A percentile compares a stretch with the other conserved stretches of the same genome.
These are phyloP conservation scores for Cutaneotrichosporon mucoides DNA, from an alignment of 1,284 basidiomycete genomes.

Conservation along the genomic window DNA sequence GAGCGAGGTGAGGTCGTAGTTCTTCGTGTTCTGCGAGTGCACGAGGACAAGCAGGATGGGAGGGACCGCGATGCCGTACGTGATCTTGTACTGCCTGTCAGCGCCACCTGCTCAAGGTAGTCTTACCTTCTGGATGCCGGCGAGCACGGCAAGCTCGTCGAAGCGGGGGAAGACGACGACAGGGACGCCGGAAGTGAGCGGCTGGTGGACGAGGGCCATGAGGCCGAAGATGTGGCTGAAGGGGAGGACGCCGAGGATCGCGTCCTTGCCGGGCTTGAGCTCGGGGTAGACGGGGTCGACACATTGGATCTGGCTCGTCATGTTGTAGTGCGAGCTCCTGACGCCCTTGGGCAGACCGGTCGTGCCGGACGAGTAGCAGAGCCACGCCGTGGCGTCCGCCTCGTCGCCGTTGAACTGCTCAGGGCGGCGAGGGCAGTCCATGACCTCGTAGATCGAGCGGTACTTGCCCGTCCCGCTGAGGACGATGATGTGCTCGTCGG, in stretches of 20 bases:
- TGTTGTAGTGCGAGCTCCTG: slow-evolving; percentile 62
- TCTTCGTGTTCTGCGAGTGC: slow-evolving; percentile 57
- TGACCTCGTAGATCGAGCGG: slow-evolving; percentile 19
- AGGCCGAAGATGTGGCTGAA: slow-evolving; percentile 21
- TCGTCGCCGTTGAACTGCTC: slow-evolving; percentile 11
- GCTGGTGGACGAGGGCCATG: slow-evolving; percentile 56
- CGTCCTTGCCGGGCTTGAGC: slow-evolving; percentile 9
- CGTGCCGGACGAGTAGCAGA: slow-evolving; percentile 67
- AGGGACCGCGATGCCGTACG: slow-evolving; percentile 67
- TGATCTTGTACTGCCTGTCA: slow-evolving; percentile 57
- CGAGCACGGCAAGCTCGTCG: slow-evolving; percentile 56
- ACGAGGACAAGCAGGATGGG: slow-evolving; percentile 64
- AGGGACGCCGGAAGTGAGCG: slow-evolving; percentile 58
- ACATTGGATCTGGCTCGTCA: slow-evolving; percentile 47
- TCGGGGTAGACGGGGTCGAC: slow-evolving; percentile 7
- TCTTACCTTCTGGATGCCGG: slow-evolving; percentile 58
- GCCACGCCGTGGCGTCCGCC: slow-evolving; percentile 18
- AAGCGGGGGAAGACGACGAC: slow-evolving; percentile 68
- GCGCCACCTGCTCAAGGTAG: slow-evolving; percentile 51
- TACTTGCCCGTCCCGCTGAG: slow-evolving; percentile 10
- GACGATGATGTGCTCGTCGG: slow-evolving; percentile 5
- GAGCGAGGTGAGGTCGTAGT: slow-evolving; percentile 66
- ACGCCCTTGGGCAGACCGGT: slow-evolving; percentile 49
- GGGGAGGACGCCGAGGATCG: slow-evolving; percentile 15
- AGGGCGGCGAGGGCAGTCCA: slow-evolving; percentile 4